Base-by-base conservation (phyloP, 2,329 filamentous ascomycete species). In the Botryosphaeria dothidea region DNA sequence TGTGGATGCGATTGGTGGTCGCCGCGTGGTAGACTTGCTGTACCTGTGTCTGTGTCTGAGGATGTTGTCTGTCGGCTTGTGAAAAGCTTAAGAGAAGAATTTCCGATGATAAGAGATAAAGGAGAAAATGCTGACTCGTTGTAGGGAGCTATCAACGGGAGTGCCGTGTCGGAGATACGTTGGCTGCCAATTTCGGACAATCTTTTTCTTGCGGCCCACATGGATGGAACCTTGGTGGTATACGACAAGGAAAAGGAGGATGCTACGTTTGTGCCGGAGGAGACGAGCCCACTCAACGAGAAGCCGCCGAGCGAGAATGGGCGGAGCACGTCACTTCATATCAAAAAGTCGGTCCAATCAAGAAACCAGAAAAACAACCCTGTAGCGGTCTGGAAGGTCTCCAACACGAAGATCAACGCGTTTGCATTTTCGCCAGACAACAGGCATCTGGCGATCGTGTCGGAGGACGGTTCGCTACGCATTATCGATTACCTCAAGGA, bases 161-260 rank as follows among this genome's bases (percentile, higher is more conserved):
- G 92, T 0, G 89, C 94, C 0, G 90, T 98, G 2, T 90, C 91
- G 0, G 88, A 94, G 67, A 96, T 99, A 68, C 87, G 87, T 73
- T 99, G 95, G 95, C 88, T 99, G 64, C 95, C 95, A 0, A 92
- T 92, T 29, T 97, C 94, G 6, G 95, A 99, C 73, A 96, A 92
- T 68, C 82, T 97, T 15, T 98, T 99, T 73, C 83, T 99, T 51
- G 93, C 93, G 11, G 90, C 93, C 11, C 93, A 98, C 75, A 91
- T 92, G 83, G 93, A 99, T 73, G 95, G 95, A 1, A 90, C 90
- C 2, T 78, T 99, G 49, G 86, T 99, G 2, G 92, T 98, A 1
- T 99, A 98, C 71, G 95, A 99, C 78, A 99, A 98, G 79, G 93
- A 97, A 74, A 97, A 95, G 75, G 93, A 97, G 68, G 93, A 97